Conservation (phyloP, 1,139 yeast genomes). For the Debaryomyces coudertii region DNA sequence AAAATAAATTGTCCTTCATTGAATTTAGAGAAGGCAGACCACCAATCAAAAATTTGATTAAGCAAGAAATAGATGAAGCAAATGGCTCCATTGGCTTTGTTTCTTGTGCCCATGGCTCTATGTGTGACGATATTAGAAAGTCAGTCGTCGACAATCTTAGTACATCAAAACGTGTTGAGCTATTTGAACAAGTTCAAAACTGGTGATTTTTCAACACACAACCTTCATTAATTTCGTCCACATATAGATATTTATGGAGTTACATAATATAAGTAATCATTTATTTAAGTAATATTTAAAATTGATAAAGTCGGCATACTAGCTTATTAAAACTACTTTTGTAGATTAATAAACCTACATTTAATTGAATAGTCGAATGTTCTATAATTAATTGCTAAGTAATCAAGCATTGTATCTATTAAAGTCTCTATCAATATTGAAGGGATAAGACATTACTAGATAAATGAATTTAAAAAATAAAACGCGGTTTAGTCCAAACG, state of each 20-base stretch:
- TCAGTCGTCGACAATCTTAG: slow-evolving; percentile 34
- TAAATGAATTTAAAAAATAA: slow-evolving; percentile 1
- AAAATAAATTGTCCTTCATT: slow-evolving; percentile 25
- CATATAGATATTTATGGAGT: neutral
- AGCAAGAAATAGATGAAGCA: slow-evolving; percentile 32
- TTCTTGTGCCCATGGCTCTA: slow-evolving; percentile 45
- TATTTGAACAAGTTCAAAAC: slow-evolving; percentile 43
- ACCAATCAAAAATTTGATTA: slow-evolving; percentile 36
- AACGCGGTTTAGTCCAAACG: slow-evolving; percentile 1
- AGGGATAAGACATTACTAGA: neutral
- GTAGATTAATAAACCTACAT: neutral
- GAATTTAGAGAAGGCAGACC: slow-evolving; percentile 48
- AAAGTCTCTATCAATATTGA: neutral
- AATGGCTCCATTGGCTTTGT: slow-evolving; percentile 40
- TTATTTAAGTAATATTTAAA: neutral
- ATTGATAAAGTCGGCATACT: neutral
- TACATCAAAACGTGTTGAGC: slow-evolving; percentile 38
- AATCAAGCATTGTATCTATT: neutral
- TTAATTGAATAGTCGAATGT: neutral
- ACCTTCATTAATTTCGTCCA: neutral
- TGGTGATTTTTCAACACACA: slow-evolving; percentile 27
- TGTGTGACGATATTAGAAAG: slow-evolving; percentile 44
- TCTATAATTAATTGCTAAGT: neutral
- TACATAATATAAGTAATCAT: too few species aligned
- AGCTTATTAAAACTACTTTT: neutral